Evolutionary conservation across 768 basidiomycete genomes (phyloP), one percentile per base, ranked within the genome.

Genomic region (Crepidotus variabilis): DNA sequence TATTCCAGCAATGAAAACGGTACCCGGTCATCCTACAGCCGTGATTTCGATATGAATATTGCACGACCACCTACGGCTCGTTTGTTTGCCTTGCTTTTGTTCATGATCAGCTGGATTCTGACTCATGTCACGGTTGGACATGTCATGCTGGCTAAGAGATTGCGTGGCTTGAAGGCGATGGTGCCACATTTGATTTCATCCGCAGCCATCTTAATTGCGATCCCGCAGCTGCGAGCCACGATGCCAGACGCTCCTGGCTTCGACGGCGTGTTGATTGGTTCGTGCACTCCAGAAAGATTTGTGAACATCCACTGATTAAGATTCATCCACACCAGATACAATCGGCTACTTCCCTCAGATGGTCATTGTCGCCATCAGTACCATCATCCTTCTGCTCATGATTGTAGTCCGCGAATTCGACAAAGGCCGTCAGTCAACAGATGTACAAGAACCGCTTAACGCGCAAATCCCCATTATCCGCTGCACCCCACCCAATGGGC

Each of bases 331-430:
- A 28, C 3, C 54, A 83, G 81, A 83, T 60, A 70, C 70, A 47
- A 81, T 85, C 48, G 83, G 82, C 1, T 81, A 77, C 65, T 83
- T 85, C 63, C 81, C 82, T 5, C 83, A 85, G 63, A 82, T 84
- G 78, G 68, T 81, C 22, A 65, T 79, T 24, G 65, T 72, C n/a
- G 71, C 72, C 7, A 63, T 74, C 1, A 77, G 75, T 9, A 70
- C 71, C 14, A 66, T 80, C 24, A 52, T 65, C n/a, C 68, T 83
- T 1, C 67, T 83, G 23, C 65, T 77, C 32, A 72, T 75, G 13
- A 57, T 80, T 21, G 71, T 75, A 13, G 67, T 71, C n/a, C 74
- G 73, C 33, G 81, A 82, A 65, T 55, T 73, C 34, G 71, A 75
- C 51, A 47, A 35, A 45, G 58, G 64, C 43, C 58, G 60, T 36